These are phyloP conservation scores for Leptographium flavum DNA, from an alignment of 2,329 filamentous ascomycete genomes.

Conservation along the genomic window DNA sequence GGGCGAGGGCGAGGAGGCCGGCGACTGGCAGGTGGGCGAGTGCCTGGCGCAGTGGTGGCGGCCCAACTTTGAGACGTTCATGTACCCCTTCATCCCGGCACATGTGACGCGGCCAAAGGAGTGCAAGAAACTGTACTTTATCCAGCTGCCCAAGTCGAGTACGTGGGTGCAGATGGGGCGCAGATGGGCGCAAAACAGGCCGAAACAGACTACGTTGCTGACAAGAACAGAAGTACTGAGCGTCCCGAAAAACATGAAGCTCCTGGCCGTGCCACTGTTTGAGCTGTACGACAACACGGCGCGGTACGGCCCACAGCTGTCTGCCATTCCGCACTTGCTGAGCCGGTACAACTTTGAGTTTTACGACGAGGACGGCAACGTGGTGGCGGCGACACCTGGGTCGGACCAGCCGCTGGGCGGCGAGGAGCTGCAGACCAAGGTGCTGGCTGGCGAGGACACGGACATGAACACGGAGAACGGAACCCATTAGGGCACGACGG, in stretches of 20 bases:
- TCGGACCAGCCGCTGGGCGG: slow-evolving; percentile 36
- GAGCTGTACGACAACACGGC: slow-evolving; percentile 97
- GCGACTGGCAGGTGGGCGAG: slow-evolving; percentile 89
- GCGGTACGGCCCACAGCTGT: slow-evolving; percentile 88
- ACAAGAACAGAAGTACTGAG: slow-evolving; percentile 63
- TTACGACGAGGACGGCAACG: slow-evolving; percentile 80
- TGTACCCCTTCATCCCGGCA: slow-evolving; percentile 96
- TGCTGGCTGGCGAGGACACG: slow-evolving; percentile 50
- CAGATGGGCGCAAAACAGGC: background rate
- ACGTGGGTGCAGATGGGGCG: slow-evolving; percentile 17
- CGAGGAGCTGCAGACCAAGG: slow-evolving; percentile 49
- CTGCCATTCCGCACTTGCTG: slow-evolving; percentile 86
- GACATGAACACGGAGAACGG: slow-evolving; percentile 39
- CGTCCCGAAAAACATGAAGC: slow-evolving; percentile 99
- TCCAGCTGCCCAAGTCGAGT: slow-evolving; percentile 87
- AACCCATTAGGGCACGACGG: slow-evolving; percentile 8
- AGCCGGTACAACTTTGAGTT: slow-evolving; percentile 97
- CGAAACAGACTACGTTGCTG: too few species aligned
- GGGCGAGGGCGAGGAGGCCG: slow-evolving; percentile 67
- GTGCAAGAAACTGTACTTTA: slow-evolving; percentile 98
- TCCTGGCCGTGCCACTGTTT: slow-evolving; percentile 90
- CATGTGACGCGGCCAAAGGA: slow-evolving; percentile 96
- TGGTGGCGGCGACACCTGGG: slow-evolving; percentile 74
- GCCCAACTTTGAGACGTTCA: slow-evolving; percentile 98
- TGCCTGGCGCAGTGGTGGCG: slow-evolving; percentile 97